A percentile compares a stretch with the other conserved stretches of the same genome.
These are phyloP conservation scores for Venturia nashicola DNA, from an alignment of 2,329 filamentous ascomycete species.

Conservation along the genomic window DNA sequence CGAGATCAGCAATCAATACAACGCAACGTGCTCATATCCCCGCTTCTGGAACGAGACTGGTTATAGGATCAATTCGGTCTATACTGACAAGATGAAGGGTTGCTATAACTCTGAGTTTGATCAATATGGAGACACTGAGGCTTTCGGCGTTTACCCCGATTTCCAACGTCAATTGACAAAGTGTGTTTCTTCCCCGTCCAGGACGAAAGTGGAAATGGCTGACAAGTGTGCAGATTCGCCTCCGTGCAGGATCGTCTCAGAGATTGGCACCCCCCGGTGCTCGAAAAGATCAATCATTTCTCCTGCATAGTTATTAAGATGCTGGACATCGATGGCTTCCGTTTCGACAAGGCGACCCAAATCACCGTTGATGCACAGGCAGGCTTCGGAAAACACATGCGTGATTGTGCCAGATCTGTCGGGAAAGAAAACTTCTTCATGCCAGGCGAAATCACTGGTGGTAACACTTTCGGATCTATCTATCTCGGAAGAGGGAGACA, in stretches of 20 bases:
- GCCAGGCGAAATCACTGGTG: slow-evolving; percentile 50
- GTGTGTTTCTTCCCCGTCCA: slow-evolving; percentile 17
- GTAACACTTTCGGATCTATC: slow-evolving; percentile 46
- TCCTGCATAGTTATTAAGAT: slow-evolving; percentile 48
- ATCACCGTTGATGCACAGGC: slow-evolving; percentile 49
- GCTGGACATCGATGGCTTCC: slow-evolving; percentile 51
- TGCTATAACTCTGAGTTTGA: slow-evolving; percentile 53
- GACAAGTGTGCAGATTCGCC: slow-evolving; percentile 27
- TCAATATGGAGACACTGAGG: slow-evolving; percentile 48
- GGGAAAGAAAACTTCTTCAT: slow-evolving; percentile 52
- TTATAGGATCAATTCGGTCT: slow-evolving; percentile 20
- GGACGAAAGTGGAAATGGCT: not conserved
- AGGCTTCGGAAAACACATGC: slow-evolving; percentile 38
- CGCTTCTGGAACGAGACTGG: slow-evolving; percentile 49
- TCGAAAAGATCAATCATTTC: slow-evolving; percentile 43
- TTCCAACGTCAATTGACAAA: slow-evolving; percentile 53
- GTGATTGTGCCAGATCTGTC: slow-evolving; percentile 27
- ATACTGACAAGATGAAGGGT: slow-evolving; percentile 36
- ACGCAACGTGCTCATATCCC: slow-evolving; percentile 43
- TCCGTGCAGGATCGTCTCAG: slow-evolving; percentile 53
- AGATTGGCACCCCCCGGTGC: slow-evolving; percentile 47
- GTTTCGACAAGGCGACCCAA: slow-evolving; percentile 53
- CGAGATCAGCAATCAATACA: slow-evolving; percentile 38
- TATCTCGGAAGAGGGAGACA: slow-evolving; percentile 49
- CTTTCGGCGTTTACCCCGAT: slow-evolving; percentile 50